These are phyloP conservation scores for Ciborinia camelliae DNA, from an alignment of 2,329 filamentous ascomycete species.

Conservation along the genomic window DNA sequence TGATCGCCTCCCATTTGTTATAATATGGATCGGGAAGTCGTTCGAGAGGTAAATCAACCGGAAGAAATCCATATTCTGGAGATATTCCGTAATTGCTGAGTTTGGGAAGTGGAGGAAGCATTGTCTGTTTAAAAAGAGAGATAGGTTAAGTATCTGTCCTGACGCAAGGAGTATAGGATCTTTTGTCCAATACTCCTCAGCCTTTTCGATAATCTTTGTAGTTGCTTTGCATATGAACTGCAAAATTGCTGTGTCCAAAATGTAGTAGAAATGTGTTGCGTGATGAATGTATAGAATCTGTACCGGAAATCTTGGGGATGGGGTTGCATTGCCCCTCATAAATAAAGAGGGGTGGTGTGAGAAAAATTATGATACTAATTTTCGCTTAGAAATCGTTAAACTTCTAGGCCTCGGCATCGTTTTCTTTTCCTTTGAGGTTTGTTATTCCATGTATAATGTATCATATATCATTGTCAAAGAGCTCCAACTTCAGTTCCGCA, in stretches of 20 bases:
- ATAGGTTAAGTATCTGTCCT: conserved; percentile 41
- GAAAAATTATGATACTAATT: background rate
- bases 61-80: conserved; percentile 79
- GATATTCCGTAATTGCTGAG: conserved; percentile 80
- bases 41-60: conserved; percentile 73
- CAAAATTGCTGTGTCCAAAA: background rate
- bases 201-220: conserved; percentile 42
- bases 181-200: conserved; percentile 59
- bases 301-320: background rate
- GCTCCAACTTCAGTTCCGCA: no score
- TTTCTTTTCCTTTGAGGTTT: no score
- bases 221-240: conserved; percentile 28
- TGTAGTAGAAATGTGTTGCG: background rate
- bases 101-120: conserved; percentile 58
- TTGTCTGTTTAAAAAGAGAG: conserved; percentile 29
- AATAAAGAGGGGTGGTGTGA: background rate
- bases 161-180: conserved; percentile 65
- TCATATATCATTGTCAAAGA: no score
- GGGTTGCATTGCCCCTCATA: background rate
- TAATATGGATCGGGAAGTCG: conserved; percentile 87
- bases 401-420: no score
- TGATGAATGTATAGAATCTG: background rate
- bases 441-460: no score
- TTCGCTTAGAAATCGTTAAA: background rate
- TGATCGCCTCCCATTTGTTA: conserved; percentile 86